Evolutionary conservation across 164 flowering plant species (phyloP).

Genomic region (Magnolia sinica): DNA sequence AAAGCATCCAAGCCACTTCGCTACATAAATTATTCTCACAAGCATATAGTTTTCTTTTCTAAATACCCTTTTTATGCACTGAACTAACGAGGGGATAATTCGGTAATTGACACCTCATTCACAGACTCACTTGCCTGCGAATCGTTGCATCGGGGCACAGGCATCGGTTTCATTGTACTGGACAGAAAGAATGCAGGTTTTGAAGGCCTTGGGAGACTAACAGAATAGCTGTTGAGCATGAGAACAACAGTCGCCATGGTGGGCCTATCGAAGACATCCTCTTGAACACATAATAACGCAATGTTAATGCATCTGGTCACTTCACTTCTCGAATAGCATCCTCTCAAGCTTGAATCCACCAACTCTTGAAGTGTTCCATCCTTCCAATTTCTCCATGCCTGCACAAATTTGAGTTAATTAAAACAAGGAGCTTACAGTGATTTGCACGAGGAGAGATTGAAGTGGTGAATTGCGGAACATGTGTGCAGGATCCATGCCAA

Average conservation of each 20-base stretch:
- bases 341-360: constrained; percentile 24
- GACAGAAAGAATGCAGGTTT: constrained; percentile 34
- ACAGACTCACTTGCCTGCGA: not conserved
- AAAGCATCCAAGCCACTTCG: no score
- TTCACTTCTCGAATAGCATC: constrained; percentile 17
- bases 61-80: no score
- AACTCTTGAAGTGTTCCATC: not conserved
- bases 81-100: not conserved
- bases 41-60: no score
- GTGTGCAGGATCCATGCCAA: no score
- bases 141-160: not conserved
- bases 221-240: constrained; percentile 39
- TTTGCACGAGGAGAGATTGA: no score
- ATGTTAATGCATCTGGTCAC: constrained; percentile 41
- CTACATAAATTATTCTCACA: no score
- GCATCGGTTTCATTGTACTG: not conserved
- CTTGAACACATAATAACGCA: constrained; percentile 45
- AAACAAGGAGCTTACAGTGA: no score
- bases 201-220: constrained; percentile 31
- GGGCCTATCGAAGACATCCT: constrained; percentile 34
- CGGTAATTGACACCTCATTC: not conserved
- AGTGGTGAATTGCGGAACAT: no score
- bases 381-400: not conserved
- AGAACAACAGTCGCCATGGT: constrained; percentile 37
- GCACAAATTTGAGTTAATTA: not conserved